A percentile compares a stretch with the other conserved stretches of the same genome.
Conservation (phyloP, 768 basidiomycete genomes). For the Lepiota venenata region DNA sequence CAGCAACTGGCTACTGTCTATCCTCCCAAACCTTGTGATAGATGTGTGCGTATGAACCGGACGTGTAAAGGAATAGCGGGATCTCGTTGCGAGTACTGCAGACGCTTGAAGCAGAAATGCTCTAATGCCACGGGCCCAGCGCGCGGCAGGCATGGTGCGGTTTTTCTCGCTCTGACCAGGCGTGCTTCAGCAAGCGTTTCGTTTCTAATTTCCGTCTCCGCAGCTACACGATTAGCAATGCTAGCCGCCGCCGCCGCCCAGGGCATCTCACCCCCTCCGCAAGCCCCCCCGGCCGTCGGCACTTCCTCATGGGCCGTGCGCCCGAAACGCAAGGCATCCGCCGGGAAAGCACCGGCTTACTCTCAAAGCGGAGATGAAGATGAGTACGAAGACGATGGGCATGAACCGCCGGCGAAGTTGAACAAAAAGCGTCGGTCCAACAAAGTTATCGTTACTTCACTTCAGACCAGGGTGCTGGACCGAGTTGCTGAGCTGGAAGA, state of each 20-base stretch:
- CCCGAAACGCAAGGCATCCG: slow-evolving; percentile 27
- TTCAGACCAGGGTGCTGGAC: slow-evolving; percentile 29
- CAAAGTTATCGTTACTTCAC: slow-evolving; percentile 24
- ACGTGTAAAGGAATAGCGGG: slow-evolving; percentile 40
- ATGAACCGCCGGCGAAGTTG: slow-evolving; percentile 23
- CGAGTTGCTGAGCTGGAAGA: slow-evolving; percentile 32
- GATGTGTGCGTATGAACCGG: slow-evolving; percentile 39
- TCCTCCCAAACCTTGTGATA: slow-evolving; percentile 41
- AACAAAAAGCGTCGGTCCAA: slow-evolving; percentile 31
- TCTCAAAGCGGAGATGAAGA: slow-evolving; percentile 27
- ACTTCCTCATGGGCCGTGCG: slow-evolving; percentile 7
- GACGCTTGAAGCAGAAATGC: slow-evolving; percentile 43
- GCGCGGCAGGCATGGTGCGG: slow-evolving; percentile 35
- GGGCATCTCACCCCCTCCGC: slow-evolving; percentile 16
- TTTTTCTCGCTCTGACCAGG: background rate
- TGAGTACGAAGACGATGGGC: slow-evolving; percentile 33
- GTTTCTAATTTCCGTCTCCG: slow-evolving; percentile 16
- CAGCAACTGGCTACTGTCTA: slow-evolving; percentile 24
- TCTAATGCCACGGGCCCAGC: slow-evolving; percentile 42
- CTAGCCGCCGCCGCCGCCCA: slow-evolving; percentile 16
- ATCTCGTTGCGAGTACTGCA: slow-evolving; percentile 44
- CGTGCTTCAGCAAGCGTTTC: slow-evolving; percentile 10
- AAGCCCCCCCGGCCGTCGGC: slow-evolving; percentile 2
- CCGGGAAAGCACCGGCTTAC: slow-evolving; percentile 14
- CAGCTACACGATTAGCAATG: slow-evolving; percentile 21